Base-by-base conservation (phyloP, 176 grass and related monocot species). In the Eleusine coracana region DNA sequence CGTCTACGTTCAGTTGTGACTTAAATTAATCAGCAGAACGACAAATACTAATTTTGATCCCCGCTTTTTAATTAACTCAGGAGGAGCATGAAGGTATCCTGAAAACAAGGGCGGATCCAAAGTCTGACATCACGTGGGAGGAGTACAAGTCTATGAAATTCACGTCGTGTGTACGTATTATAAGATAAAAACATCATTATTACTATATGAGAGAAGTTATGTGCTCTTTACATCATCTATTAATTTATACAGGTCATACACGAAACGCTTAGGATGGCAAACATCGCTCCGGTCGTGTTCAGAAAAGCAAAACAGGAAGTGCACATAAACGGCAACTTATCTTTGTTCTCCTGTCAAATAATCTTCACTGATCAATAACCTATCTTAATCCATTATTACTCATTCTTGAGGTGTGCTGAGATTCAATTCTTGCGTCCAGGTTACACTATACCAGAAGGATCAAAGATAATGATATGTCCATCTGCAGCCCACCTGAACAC, bases 91-190 rank as follows among this genome's bases (percentile, higher is more conserved):
- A 92, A 17, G 5, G 36, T 6, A 84, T 94, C 21, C 18, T 42
- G 13, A 86, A 74, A 44, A 75, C 82, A 23, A 87, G 76, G 71
- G 65, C 18, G 21, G 40, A 89, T 23, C 83, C 86, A 9, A 20
- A 84, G 21, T 81, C 88, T 3, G 86, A 78, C 9, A 71, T 91
- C 46, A 94, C 92, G 64, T 94, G 89, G 86, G 70, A 73, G 39
- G 89, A 94, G 76, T 91, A 94, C 79, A 91, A 91, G 79, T 88
- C 86, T 15, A 94, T 91, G 92, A 81, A 74, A 21, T 88, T 94
- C 65, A 91, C 92, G 55, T 84, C 81, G 40, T 86, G 91, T 76
- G 88, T 93, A 76, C n/a, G n/a, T n/a, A n/a, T n/a, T n/a, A n/a
- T n/a, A n/a, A n/a, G n/a, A n/a, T n/a, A n/a, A n/a, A n/a, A n/a